Base-by-base conservation (phyloP, 2,329 filamentous ascomycete genomes). In the Basipetospora chlamydospora region DNA sequence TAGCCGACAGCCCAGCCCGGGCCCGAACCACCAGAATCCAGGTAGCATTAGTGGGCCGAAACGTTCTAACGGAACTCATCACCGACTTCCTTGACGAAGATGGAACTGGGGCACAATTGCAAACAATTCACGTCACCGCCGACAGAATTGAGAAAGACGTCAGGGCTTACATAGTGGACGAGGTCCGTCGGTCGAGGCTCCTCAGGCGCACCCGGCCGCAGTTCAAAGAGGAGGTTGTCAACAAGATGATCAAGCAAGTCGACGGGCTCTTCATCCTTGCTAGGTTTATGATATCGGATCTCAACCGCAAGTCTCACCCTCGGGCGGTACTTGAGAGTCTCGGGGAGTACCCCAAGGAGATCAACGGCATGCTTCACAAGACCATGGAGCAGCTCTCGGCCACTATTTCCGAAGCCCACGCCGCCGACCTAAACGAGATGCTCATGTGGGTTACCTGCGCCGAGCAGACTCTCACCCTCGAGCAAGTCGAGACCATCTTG, bases 271-370 rank as follows among this genome's bases (percentile, higher is more conserved):
- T 67, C 42, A 62, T 67, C 15, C 54, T 64, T 31, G 64, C 63
- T 32, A 60, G 65, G 38, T 59, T 66, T 30, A 67, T 67, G 63
- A 39, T 71, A 3, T 60, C 60, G 5, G 66, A 71, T 33, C 49
- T 67, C 3, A 57, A 54, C 16, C 58, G 59, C 22, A 58, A 66
- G 39, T 52, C 56, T 3, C 63, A 65, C 29, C 59, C 62, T 0
- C 53, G 57, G 6, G 60, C 61, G 1, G 67, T 58, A 1, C 54
- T 61, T 5, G 54, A 62, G 15, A 59, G 59, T 28, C 46, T 72
- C 0, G 50, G 57, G 15, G 51, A 53, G 0, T 67, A 66, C 26
- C 63, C 63, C 8, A 57, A 53, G 22, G 55, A 61, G 42, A 59
- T 59, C 26, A 58, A 61, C 37, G 61, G 60, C 6, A 59, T 62